Evolutionary conservation across 352 stramenopile genomes (phyloP).

Genomic region (Phytophthora fragariae): DNA sequence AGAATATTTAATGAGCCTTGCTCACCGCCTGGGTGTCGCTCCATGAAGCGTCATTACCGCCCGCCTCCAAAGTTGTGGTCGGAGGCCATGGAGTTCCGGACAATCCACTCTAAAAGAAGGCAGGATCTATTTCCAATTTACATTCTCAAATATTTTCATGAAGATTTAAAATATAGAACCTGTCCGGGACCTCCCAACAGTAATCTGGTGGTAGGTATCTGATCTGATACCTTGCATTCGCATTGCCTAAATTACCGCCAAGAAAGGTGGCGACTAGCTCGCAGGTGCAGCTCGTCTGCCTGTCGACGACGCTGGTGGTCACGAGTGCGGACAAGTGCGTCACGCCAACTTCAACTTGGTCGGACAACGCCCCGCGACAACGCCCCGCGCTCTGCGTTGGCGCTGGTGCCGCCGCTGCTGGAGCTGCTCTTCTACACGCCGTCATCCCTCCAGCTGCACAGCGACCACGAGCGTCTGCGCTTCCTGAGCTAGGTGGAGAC

Average conservation of each 20-base stretch:
- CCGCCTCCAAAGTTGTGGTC: too few species aligned
- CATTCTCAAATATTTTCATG: too few species aligned
- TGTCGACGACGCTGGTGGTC: conserved; percentile 63
- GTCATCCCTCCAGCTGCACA: neutral
- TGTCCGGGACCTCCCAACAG: too few species aligned
- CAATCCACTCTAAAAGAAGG: too few species aligned
- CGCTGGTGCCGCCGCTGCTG: conserved; percentile 55
- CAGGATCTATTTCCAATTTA: too few species aligned
- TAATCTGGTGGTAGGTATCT: too few species aligned
- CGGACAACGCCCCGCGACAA: conserved; percentile 1
- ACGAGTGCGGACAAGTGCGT: conserved; percentile 47
- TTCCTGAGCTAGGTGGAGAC: conserved; percentile 79
- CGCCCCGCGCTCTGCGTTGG: conserved; percentile 11
- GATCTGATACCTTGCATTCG: neutral
- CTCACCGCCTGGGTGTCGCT: too few species aligned
- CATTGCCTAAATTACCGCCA: neutral
- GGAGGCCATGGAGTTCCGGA: too few species aligned
- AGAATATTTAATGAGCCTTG: too few species aligned
- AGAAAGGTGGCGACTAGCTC: conserved; percentile 1
- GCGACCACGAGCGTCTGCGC: conserved; percentile 6
- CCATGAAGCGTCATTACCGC: too few species aligned
- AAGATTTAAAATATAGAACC: too few species aligned
- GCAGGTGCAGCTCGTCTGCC: conserved; percentile 69
- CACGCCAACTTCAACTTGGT: conserved; percentile 7
- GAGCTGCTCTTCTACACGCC: conserved; percentile 63